Percentiles rank a stretch among this genome's conserved stretches.
Evolutionary conservation across 192 early-diverging fungal genomes (phyloP).

Genomic region (Bifiguratus adelaidae): DNA sequence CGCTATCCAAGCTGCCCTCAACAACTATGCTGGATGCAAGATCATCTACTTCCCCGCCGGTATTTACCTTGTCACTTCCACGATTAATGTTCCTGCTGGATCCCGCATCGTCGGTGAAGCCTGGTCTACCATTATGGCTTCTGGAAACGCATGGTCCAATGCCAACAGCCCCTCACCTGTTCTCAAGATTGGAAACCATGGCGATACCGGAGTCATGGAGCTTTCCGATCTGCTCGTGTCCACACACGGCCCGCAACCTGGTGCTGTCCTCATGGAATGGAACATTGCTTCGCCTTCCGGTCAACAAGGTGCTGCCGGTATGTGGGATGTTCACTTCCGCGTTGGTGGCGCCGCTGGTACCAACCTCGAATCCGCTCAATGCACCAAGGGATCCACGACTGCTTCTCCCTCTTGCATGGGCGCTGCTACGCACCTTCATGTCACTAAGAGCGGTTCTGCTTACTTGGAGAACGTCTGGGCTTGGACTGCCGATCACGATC

Average conservation of each 20-base stretch:
- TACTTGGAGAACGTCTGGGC: slow-evolving; percentile 29
- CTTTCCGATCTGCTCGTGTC: slow-evolving; percentile 16
- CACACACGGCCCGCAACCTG: slow-evolving; percentile 11
- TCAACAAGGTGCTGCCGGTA: slow-evolving; percentile 14
- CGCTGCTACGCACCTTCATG: slow-evolving; percentile 10
- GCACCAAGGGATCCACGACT: slow-evolving; percentile 3
- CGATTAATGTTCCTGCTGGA: slow-evolving; percentile 18
- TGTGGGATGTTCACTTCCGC: slow-evolving; percentile 32
- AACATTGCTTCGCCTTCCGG: slow-evolving; percentile 10
- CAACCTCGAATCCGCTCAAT: slow-evolving; percentile 8
- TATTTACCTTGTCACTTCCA: slow-evolving; percentile 16
- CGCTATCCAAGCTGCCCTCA: slow-evolving; percentile 17
- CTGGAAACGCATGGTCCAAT: slow-evolving; percentile 13
- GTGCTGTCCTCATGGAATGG: slow-evolving; percentile 29
- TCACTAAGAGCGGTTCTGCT: slow-evolving; percentile 17
- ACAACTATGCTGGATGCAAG: slow-evolving; percentile 8
- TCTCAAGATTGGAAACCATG: slow-evolving; percentile 20
- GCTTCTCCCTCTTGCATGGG: slow-evolving; percentile 11
- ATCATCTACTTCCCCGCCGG: slow-evolving; percentile 27
- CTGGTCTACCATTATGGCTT: slow-evolving; percentile 25
- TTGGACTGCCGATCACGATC: slow-evolving; percentile 33
- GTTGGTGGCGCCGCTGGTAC: slow-evolving; percentile 25
- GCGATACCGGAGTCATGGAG: slow-evolving; percentile 26
- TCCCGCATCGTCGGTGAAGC: slow-evolving; percentile 22
- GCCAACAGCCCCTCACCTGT: slow-evolving; percentile 12